Percentiles rank a stretch among this genome's conserved stretches.
Evolutionary conservation across 2,329 filamentous ascomycete genomes (phyloP).

Genomic region (Pestalotiopsis sp.): DNA sequence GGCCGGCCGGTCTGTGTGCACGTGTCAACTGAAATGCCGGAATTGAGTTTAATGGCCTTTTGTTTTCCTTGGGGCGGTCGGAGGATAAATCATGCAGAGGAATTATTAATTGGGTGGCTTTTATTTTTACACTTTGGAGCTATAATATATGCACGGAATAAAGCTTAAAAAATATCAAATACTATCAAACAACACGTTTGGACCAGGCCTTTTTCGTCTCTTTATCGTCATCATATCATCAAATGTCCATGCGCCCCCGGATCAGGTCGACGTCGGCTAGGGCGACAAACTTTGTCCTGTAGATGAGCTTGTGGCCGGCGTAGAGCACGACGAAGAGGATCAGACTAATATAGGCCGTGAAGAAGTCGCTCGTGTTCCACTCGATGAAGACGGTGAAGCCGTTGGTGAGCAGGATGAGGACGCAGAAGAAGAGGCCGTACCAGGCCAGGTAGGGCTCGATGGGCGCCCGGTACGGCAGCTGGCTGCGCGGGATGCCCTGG

Average conservation of each 20-base stretch:
- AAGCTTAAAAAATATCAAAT: background rate
- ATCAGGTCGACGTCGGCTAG: constrained; percentile 31
- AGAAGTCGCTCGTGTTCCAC: constrained; percentile 64
- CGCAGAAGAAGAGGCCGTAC: constrained; percentile 68
- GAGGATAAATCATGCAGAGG: background rate
- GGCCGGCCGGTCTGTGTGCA: background rate
- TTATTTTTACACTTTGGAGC: background rate
- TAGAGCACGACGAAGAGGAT: constrained; percentile 65
- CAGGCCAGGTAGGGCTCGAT: constrained; percentile 67
- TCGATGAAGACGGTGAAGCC: constrained; percentile 70
- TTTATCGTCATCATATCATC: background rate
- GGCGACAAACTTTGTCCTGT: constrained; percentile 27
- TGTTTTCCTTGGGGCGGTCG: background rate
- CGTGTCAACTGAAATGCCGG: background rate
- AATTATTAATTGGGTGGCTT: background rate
- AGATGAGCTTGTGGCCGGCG: constrained; percentile 59
- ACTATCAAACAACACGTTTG: background rate
- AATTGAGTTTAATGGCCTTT: background rate
- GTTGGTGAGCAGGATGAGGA: constrained; percentile 67
- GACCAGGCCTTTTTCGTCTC: background rate
- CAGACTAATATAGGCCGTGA: constrained; percentile 66
- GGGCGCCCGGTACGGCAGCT: constrained; percentile 63
- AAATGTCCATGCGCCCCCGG: constrained; percentile 22
- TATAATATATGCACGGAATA: background rate
- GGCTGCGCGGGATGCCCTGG: constrained; percentile 59